A percentile compares a stretch with the other conserved stretches of the same genome.
These are phyloP conservation scores for Pseudogymnoascus sp. DNA, from an alignment of 2,329 filamentous ascomycete species.

Conservation along the genomic window DNA sequence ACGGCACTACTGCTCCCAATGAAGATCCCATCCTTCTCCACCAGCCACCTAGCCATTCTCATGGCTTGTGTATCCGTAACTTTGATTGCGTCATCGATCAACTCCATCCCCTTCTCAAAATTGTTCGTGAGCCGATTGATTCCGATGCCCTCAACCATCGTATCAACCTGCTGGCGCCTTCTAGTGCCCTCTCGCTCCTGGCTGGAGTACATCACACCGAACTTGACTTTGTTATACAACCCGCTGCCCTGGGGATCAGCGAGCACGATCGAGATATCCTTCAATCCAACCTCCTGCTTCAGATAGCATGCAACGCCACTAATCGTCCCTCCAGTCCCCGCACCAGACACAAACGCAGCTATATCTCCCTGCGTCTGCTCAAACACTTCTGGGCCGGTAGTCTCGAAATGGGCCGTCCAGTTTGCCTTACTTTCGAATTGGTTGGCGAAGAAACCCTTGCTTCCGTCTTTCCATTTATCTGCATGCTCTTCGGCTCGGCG, in stretches of 20 bases:
- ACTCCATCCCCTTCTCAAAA: slow-evolving; percentile 75
- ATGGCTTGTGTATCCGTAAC: slow-evolving; percentile 85
- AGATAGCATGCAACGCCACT: slow-evolving; percentile 77
- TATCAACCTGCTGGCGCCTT: slow-evolving; percentile 84
- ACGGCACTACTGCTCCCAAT: slow-evolving; percentile 93
- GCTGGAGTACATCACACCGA: slow-evolving; percentile 89
- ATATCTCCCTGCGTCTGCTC: slow-evolving; percentile 64
- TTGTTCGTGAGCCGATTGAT: slow-evolving; percentile 93
- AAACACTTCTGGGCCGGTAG: slow-evolving; percentile 86
- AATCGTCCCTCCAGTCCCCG: slow-evolving; percentile 89
- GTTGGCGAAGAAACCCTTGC: slow-evolving; percentile 85
- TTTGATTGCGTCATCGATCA: slow-evolving; percentile 83
- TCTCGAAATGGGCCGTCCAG: slow-evolving; percentile 71
- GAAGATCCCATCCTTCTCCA: slow-evolving; percentile 92
- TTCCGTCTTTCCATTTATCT: slow-evolving; percentile 44
- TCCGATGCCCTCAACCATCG: slow-evolving; percentile 90
- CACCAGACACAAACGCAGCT: slow-evolving; percentile 86
- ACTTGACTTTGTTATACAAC: slow-evolving; percentile 81
- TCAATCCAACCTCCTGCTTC: slow-evolving; percentile 49
- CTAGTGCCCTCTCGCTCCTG: slow-evolving; percentile 89
- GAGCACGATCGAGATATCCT: slow-evolving; percentile 55
- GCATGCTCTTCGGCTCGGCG: slow-evolving; percentile 69
- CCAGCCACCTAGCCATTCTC: slow-evolving; percentile 91
- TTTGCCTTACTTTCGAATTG: slow-evolving; percentile 93
- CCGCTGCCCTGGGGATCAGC: slow-evolving; percentile 94